A percentile compares a stretch with the other conserved stretches of the same genome.
Evolutionary conservation across 495 filamentous ascomycete genomes (phyloP).

Genomic region (Xylaria flabelliformis): DNA sequence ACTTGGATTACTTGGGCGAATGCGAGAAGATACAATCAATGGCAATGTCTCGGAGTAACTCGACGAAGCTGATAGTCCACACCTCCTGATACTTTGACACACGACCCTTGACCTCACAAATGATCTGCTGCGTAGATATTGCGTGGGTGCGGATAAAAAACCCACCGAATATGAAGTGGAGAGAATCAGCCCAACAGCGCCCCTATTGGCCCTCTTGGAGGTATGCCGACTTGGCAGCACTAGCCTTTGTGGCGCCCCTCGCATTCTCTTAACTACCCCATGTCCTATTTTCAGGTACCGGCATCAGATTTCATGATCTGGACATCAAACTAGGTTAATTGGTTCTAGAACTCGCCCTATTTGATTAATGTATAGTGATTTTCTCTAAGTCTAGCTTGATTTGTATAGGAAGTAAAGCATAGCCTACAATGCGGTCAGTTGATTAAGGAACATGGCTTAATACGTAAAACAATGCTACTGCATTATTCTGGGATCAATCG

Average conservation of each 20-base stretch:
- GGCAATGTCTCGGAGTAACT: neutral
- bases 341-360: no score
- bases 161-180: neutral
- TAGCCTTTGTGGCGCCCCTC: neutral
- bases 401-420: no score
- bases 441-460: no score
- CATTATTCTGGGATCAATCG: no score
- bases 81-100: neutral
- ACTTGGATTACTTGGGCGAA: neutral
- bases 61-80: neutral
- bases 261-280: constrained; percentile 7
- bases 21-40: neutral
- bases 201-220: neutral
- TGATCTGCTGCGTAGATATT: no score
- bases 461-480: no score
- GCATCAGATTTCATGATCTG: no score
- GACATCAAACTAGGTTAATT: no score
- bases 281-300: no score
- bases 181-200: neutral
- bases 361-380: no score
- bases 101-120: neutral
- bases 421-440: no score
- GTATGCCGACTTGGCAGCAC: neutral
- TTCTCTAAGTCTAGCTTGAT: no score
- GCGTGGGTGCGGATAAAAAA: neutral